Base-by-base conservation (phyloP, 1,139 yeast genomes). In the Candida smagusa region DNA sequence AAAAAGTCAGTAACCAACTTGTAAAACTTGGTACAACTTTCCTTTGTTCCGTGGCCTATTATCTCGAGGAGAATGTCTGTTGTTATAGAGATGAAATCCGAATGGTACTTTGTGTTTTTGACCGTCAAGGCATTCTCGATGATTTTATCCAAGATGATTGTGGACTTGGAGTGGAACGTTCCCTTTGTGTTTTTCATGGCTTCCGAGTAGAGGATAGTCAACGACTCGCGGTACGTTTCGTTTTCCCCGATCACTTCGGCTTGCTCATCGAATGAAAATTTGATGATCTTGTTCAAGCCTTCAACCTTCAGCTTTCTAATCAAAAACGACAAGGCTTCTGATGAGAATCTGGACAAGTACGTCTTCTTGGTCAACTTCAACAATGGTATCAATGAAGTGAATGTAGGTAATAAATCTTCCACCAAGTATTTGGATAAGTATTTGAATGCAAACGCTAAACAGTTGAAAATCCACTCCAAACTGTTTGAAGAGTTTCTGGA, bases 371-470 rank as follows among this genome's bases (percentile, higher is more conserved):
- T 65, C 44, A 63, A 62, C 46, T 54, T 71, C 58, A 89, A 67
- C 22, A 90, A 58, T 1, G 95, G 95, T 29, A 80, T 63, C 23
- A 92, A 64, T 4, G 77, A 60, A 28, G 72, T 65, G 55, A 84
- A 84, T 0, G 96, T 87, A 4, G 87, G 84, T 26, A 71, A 55
- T 43, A 89, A 64, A 50, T 88, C 84, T 16, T 73, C 63, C 0
- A 80, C 71, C 37, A 92, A 59, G 7, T 74, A 65, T 49, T 80
- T 76, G 6, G 94, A 75, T 30, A 92, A 67, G 56, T 90, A 90
- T 60, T 92, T 92, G 77, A 92, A 92, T 33, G 87, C 70, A 58
- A 87, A 89, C 9, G 97, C 96, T 44, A 92, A 61, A 45, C 90
- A 72, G 57, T 85, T 88, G 65, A 92, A 92, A 12, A 81, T 72